Evolutionary conservation across 805 yeast species (phyloP), one percentile per base, ranked within the genome.

Genomic region (Kodamaea jinghongensis): DNA sequence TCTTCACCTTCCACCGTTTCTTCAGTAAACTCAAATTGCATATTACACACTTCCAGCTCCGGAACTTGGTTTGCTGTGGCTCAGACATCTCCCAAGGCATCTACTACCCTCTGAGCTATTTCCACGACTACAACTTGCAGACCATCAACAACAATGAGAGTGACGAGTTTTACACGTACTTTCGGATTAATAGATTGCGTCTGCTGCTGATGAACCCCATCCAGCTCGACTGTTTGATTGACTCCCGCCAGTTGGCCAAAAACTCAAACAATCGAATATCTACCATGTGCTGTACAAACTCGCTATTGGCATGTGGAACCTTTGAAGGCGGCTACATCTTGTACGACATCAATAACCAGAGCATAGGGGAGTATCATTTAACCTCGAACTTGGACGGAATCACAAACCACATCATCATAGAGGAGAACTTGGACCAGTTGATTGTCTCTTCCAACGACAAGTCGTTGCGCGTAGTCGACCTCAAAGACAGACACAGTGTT

Each of bases 31-130:
- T 79, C 6, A 70, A 67, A 37, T 75, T 80, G 4, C 70, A 67
- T 45, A 60, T 77, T 9, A 69, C 73, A 13, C 84, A 80, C 60
- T 78, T 78, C 53, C 84, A 79, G 56, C 60, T 79, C 25, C 58
- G 84, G 11, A 71, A 76, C 41, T 56, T 78, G 35, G 69, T 79
- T 6, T 65, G 67, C 40, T 71, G 61, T 47, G 63, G 61, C 23
- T 56, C 56, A 9, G 57, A 53, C 33, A 50, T 50, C 38, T 51
- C 56, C 9, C 58, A 57, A 31, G 72, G 72, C 4, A 58, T 68
- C n/a, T 68, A 54, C 46, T 68, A 66, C 40, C 70, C 71, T 5
- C 63, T 65, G 51, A 58, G 63, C 22, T 61, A 58, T 43, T 58
- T 45, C 42, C 64, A 54, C 39, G 63, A 58, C 40, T 50, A 55